phyloP scores from a whole-genome alignment of 1,139 yeast species.

The Saccharomyces hybrid region DNA sequence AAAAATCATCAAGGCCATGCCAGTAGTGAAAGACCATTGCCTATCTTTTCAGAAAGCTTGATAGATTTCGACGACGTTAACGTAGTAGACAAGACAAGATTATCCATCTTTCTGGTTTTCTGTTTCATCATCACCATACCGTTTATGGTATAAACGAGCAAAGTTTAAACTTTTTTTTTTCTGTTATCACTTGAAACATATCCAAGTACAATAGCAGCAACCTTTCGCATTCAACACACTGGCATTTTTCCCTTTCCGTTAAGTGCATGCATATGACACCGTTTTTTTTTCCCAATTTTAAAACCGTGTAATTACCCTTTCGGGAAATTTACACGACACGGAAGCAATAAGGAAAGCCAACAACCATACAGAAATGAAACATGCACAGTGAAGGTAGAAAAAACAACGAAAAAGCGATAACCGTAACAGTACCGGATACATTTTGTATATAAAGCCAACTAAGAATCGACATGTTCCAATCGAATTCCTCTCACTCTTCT shows the following conservation, averaged over 20 bases:
- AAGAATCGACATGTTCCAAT: too few species aligned
- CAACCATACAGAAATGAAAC: neutral
- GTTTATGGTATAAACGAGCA: conserved; percentile 1
- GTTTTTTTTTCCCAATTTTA: neutral
- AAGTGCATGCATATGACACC: neutral
- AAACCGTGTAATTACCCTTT: neutral
- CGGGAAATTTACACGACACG: neutral
- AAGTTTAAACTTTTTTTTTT: neutral
- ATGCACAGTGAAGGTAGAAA: neutral
- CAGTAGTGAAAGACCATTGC: neutral
- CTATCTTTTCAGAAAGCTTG: conserved; percentile 3
- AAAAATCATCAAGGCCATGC: neutral
- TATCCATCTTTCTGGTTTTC: neutral
- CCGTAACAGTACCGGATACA: neutral
- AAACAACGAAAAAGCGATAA: neutral
- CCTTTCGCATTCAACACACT: too few species aligned
- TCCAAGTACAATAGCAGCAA: neutral
- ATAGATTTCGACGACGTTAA: conserved; percentile 4
- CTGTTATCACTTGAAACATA: neutral
- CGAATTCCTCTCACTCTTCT: too few species aligned
- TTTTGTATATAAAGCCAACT: too few species aligned
- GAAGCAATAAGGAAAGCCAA: neutral
- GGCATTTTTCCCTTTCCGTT: neutral
- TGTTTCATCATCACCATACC: conserved; percentile 4
- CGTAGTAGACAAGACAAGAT: neutral